Percentiles rank a stretch among this genome's conserved stretches.
These are phyloP conservation scores for Neoascochyta sp. DNA, from an alignment of 2,329 filamentous ascomycete species.

Conservation along the genomic window DNA sequence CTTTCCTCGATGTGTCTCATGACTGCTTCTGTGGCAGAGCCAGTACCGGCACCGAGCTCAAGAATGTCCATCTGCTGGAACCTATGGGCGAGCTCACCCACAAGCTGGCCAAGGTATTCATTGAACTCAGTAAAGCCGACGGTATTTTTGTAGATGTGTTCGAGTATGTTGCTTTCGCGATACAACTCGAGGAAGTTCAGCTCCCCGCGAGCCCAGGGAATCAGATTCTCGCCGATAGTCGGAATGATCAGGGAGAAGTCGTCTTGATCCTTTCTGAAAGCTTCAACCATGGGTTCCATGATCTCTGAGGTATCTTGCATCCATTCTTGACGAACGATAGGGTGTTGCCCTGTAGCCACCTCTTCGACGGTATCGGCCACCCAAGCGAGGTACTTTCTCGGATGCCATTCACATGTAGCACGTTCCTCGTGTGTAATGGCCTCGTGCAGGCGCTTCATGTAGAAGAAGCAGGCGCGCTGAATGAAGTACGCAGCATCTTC, in stretches of 20 bases:
- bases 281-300: background rate
- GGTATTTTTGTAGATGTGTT: constrained; percentile 1
- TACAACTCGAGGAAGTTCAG: background rate
- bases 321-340: constrained; percentile 1
- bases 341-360: too few relatives aligned
- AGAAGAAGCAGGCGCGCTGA: constrained; percentile 1
- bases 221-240: background rate
- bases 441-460: background rate
- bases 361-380: too few relatives aligned
- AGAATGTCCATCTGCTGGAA: constrained; percentile 6
- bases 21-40: constrained; percentile 5
- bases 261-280: too few relatives aligned
- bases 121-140: background rate
- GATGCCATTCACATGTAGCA: too few relatives aligned
- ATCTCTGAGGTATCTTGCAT: constrained; percentile 1
- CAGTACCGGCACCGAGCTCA: constrained; percentile 7
- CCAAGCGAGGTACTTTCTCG: too few relatives aligned
- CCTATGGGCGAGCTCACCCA: constrained; percentile 2
- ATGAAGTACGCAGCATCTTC: constrained; percentile 1
- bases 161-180: constrained; percentile 1
- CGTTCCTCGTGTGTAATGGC: background rate
- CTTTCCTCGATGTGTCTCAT: constrained; percentile 2
- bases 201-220: background rate
- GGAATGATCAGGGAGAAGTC: background rate
- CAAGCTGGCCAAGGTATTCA: background rate